Evolutionary conservation across 805 yeast species (phyloP), one percentile per base, ranked within the genome.

Genomic region (Cyberlindnera maclurae): DNA sequence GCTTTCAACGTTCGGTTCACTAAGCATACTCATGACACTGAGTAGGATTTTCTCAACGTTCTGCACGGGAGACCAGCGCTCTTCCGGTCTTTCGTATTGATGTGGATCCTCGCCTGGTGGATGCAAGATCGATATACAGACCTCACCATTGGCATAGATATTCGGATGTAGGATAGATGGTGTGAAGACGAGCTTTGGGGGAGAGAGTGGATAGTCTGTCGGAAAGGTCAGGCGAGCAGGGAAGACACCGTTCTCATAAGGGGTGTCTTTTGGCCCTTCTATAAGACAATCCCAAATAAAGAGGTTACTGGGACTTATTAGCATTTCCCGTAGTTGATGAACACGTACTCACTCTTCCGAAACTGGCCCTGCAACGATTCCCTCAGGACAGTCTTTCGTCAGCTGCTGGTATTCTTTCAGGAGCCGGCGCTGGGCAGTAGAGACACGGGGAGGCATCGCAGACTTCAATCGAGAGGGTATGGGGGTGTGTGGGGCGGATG

Each of bases 51-150:
- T 93, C 63, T 93, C 98, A n/a, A 93, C 89, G 57, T 95, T 84
- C 60, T 93, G 98, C 24, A 93, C 89, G 0, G 98, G 98, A 6
- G 95, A 84, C 98, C 98, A 93, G 48, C 98, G 69, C 63, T 93
- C 98, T 51, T 89, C 94, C 0, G 97, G 95, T 24, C 85, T 64
- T 60, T 93, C 98, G 63, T 93, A 93, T 71, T 82, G 88, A 59
- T 88, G 77, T 15, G 98, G 97, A 60, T 93, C 98, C 51, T 89
- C 95, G 10, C 98, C 98, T 1, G 97, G 96, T 1, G 96, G 79
- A 58, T 93, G 98, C 47, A 93, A 68, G 36, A 93, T 93, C 12
- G 96, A 86, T 36, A 93, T 93, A 60, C 98, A 93, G 4, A 93
- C 98, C 17, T 86, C 86, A 3, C 98, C 98, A 55, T 89, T 95